Conservation (phyloP, 1,139 yeast genomes). For the Taiozyma sp. region DNA sequence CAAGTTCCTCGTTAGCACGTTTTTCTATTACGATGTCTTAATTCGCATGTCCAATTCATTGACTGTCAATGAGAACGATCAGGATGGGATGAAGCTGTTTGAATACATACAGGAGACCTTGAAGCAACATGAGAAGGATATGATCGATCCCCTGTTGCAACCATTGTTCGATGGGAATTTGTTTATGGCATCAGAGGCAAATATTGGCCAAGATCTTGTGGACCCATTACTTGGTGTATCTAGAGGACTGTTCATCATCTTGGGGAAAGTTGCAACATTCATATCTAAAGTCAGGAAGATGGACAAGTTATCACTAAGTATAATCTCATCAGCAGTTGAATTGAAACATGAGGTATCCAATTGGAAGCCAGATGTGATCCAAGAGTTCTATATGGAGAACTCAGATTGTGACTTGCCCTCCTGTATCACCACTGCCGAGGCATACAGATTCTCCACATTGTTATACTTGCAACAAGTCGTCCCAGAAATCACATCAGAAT, state of each 20-base stretch:
- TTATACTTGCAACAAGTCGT: slow-evolving; percentile 63
- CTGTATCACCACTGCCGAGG: slow-evolving; percentile 64
- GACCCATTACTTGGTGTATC: slow-evolving; percentile 67
- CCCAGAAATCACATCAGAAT: slow-evolving; percentile 55
- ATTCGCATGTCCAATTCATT: slow-evolving; percentile 55
- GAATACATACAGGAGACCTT: background rate
- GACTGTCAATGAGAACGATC: slow-evolving; percentile 30
- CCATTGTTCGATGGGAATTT: slow-evolving; percentile 7
- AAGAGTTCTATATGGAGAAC: slow-evolving; percentile 35
- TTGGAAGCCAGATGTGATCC: slow-evolving; percentile 47
- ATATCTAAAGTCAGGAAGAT: slow-evolving; percentile 43
- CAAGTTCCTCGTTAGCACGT: slow-evolving; percentile 49
- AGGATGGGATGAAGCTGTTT: background rate
- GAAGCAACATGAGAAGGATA: background rate
- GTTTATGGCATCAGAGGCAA: slow-evolving; percentile 16
- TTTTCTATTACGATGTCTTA: slow-evolving; percentile 62
- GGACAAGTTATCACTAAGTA: slow-evolving; percentile 37
- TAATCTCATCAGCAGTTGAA: slow-evolving; percentile 50
- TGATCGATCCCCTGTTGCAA: slow-evolving; percentile 3
- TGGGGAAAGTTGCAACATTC: slow-evolving; percentile 56
- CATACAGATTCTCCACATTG: slow-evolving; percentile 54
- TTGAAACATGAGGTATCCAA: slow-evolving; percentile 44
- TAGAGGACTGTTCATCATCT: slow-evolving; percentile 54
- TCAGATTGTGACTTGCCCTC: slow-evolving; percentile 52
- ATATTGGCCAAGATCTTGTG: slow-evolving; percentile 32